phyloP scores from a whole-genome alignment of 164 flowering plant genomes.

The Aristolochia californica region DNA sequence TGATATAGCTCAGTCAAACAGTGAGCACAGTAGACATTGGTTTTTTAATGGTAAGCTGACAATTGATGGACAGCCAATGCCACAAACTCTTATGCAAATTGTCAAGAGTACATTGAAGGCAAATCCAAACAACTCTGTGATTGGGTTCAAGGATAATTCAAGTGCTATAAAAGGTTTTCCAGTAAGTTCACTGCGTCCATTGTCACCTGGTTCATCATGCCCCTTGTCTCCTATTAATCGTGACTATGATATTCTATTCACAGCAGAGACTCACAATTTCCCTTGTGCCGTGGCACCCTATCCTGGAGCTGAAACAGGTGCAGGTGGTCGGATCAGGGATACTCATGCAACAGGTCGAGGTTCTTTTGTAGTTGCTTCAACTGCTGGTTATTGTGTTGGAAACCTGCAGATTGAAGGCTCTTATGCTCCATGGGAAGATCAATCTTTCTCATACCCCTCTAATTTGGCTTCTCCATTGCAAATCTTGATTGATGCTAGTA shows the following conservation, averaged over 20 bases:
- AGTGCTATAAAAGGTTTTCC: slow-evolving; percentile 84
- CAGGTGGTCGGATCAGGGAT: slow-evolving; percentile 93
- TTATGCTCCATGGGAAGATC: slow-evolving; percentile 94
- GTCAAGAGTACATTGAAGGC: slow-evolving; percentile 88
- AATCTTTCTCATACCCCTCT: slow-evolving; percentile 62
- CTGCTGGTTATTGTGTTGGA: slow-evolving; percentile 96
- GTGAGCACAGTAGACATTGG: slow-evolving; percentile 96
- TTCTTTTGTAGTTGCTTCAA: slow-evolving; percentile 76
- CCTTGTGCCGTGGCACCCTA: slow-evolving; percentile 98
- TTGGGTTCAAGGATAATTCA: slow-evolving; percentile 93
- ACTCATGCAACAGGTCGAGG: slow-evolving; percentile 97
- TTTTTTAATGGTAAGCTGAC: slow-evolving; percentile 85
- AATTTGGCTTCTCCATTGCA: slow-evolving; percentile 84
- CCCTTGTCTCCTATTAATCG: slow-evolving; percentile 26
- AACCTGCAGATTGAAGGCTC: slow-evolving; percentile 80
- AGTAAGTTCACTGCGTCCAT: slow-evolving; percentile 55
- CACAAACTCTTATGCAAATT: slow-evolving; percentile 74
- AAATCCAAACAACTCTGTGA: slow-evolving; percentile 85
- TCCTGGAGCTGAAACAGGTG: slow-evolving; percentile 97
- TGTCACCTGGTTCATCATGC: slow-evolving; percentile 54
- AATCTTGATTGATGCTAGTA: slow-evolving; percentile 87
- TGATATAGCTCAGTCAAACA: slow-evolving; percentile 95
- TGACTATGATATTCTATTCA: slow-evolving; percentile 77
- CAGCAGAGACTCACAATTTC: slow-evolving; percentile 97
- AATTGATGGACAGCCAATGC: slow-evolving; percentile 64